Evolutionary conservation across 2,329 filamentous ascomycete species (phyloP).

Genomic region (Ceratocystis papillata): DNA sequence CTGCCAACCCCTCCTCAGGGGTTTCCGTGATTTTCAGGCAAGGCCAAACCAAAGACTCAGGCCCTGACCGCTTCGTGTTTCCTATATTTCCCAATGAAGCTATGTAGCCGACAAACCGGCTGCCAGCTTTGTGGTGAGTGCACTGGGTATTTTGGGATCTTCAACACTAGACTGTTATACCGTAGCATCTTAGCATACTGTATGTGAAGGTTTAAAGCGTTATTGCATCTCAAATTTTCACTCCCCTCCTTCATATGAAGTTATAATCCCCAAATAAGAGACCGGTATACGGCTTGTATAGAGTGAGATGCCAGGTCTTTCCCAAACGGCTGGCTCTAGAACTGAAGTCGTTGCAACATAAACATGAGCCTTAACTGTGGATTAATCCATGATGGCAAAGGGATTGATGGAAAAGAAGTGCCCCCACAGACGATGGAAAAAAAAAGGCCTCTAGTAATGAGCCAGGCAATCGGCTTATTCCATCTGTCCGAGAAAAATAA

Average conservation of each 20-base stretch:
- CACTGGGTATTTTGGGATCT: neutral
- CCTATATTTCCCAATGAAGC: neutral
- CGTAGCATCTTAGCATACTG: neutral
- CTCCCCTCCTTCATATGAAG: neutral
- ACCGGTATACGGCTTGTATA: neutral
- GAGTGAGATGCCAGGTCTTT: neutral
- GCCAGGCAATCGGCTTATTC: neutral
- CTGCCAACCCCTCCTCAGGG: neutral
- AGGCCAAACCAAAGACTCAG: neutral
- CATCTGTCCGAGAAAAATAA: slow-evolving; percentile 5
- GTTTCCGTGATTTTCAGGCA: slow-evolving; percentile 5
- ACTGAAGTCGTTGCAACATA: neutral
- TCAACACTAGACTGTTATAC: neutral
- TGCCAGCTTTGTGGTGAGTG: neutral
- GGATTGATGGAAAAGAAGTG: neutral
- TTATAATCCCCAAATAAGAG: no score
- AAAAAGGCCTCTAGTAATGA: neutral
- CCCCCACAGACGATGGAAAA: slow-evolving; percentile 3
- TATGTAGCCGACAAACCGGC: neutral
- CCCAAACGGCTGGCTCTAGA: neutral
- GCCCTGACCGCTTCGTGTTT: slow-evolving; percentile 14
- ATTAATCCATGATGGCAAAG: neutral
- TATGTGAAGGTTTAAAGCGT: neutral
- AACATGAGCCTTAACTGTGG: neutral
- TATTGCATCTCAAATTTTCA: neutral